These are phyloP conservation scores for Biscutella laevigata DNA, from an alignment of 441 rosid genomes.

Conservation along the genomic window DNA sequence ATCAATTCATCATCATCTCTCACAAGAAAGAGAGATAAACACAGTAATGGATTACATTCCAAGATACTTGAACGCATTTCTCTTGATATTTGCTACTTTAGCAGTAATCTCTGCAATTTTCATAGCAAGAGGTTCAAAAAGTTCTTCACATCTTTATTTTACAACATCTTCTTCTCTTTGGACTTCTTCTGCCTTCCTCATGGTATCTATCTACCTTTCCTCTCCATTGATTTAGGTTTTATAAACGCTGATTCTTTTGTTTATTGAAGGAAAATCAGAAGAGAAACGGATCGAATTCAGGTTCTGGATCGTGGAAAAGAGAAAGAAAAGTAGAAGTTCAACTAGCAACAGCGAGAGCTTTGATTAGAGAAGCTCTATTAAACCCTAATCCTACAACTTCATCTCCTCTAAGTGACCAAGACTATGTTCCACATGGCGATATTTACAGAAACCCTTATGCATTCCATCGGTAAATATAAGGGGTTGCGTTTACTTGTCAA, in stretches of 20 bases:
- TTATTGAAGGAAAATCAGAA: slow-evolving; percentile 11
- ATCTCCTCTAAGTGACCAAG: slow-evolving; percentile 32
- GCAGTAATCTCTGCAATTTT: slow-evolving; percentile 22
- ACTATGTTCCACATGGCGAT: slow-evolving; percentile 55
- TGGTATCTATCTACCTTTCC: slow-evolving; percentile 1
- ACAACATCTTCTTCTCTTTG: slow-evolving; percentile 25
- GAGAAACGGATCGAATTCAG: slow-evolving; percentile 10
- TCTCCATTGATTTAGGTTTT: not conserved
- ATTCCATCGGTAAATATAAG: slow-evolving; percentile 43
- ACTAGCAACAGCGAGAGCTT: slow-evolving; percentile 42
- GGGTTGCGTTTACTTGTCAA: not conserved
- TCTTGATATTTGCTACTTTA: slow-evolving; percentile 23
- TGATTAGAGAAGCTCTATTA: slow-evolving; percentile 48
- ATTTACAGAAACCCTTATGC: slow-evolving; percentile 59
- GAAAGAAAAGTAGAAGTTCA: slow-evolving; percentile 37
- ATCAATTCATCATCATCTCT: not conserved
- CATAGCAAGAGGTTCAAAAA: slow-evolving; percentile 12
- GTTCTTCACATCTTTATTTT: slow-evolving; percentile 24
- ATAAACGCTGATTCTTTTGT: too few species aligned
- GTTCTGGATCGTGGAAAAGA: slow-evolving; percentile 22
- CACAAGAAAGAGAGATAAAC: not conserved
- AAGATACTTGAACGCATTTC: slow-evolving; percentile 23
- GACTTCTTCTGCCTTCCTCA: slow-evolving; percentile 19
- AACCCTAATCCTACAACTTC: slow-evolving; percentile 31
- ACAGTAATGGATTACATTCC: slow-evolving; percentile 15